Percentiles rank a stretch among this genome's conserved stretches.
Evolutionary conservation across 2,329 filamentous ascomycete species (phyloP).

Genomic region (Fusarium temperatum): DNA sequence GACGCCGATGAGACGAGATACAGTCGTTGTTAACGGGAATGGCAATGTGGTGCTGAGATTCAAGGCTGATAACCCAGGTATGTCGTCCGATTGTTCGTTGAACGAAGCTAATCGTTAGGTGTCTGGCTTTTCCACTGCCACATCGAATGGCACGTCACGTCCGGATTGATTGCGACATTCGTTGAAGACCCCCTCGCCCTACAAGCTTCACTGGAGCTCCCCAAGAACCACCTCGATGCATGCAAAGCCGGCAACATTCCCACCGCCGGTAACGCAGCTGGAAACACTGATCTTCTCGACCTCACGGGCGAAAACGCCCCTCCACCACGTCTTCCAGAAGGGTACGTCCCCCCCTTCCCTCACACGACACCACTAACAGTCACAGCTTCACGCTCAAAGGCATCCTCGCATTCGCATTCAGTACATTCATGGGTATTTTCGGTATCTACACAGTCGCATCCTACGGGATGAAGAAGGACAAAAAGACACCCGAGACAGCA

Average conservation of each 20-base stretch:
- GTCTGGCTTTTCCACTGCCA: slow-evolving; percentile 83
- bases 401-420: slow-evolving; percentile 79
- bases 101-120: slow-evolving; percentile 43
- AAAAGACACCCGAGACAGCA: slow-evolving; percentile 35
- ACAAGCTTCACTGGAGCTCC: slow-evolving; percentile 68
- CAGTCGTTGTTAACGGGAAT: slow-evolving; percentile 69
- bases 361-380: neutral
- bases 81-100: slow-evolving; percentile 15
- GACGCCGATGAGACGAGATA: slow-evolving; percentile 74
- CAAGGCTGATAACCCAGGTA: slow-evolving; percentile 71
- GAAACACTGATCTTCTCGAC: slow-evolving; percentile 73
- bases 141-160: slow-evolving; percentile 78
- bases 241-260: slow-evolving; percentile 64
- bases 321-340: slow-evolving; percentile 67
- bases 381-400: slow-evolving; percentile 72
- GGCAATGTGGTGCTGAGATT: slow-evolving; percentile 77
- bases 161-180: slow-evolving; percentile 72
- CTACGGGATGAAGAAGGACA: slow-evolving; percentile 59
- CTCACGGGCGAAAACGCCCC: slow-evolving; percentile 67
- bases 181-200: slow-evolving; percentile 70
- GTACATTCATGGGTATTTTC: slow-evolving; percentile 71
- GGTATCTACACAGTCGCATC: slow-evolving; percentile 74
- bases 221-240: slow-evolving; percentile 63
- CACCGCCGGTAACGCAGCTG: slow-evolving; percentile 76
- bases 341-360: slow-evolving; percentile 52